These are phyloP conservation scores for Cutaneotrichosporon spelunceum DNA, from an alignment of 1,284 basidiomycete genomes.

Conservation along the genomic window DNA sequence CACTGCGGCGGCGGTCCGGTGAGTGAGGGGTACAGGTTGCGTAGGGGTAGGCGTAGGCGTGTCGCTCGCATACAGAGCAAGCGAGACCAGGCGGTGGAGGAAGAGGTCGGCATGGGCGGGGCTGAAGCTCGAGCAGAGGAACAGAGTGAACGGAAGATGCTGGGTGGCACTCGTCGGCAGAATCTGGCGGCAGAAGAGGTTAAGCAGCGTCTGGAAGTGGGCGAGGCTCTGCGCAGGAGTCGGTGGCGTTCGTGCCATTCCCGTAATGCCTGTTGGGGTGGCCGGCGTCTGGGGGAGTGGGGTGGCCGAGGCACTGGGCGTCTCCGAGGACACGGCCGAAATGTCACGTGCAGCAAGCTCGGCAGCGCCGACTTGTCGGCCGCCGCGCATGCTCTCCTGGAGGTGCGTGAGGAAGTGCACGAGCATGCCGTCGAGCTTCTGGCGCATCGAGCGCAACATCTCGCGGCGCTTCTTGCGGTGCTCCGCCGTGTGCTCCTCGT, in stretches of 20 bases:
- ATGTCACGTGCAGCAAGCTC: conserved; percentile 35
- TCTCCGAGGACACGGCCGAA: conserved; percentile 23
- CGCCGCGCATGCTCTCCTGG: conserved; percentile 48
- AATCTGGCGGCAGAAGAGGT: conserved; percentile 89
- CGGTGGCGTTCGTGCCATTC: conserved; percentile 22
- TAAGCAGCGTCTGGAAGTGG: conserved; percentile 82
- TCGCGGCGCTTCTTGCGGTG: conserved; percentile 61
- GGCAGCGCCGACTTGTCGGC: conserved; percentile 27
- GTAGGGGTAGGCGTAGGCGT: conserved; percentile 29
- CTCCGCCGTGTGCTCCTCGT: conserved; percentile 57
- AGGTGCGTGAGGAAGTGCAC: conserved; percentile 76
- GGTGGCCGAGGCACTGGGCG: conserved; percentile 34
- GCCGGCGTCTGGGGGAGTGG: conserved; percentile 25
- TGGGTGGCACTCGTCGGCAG: conserved; percentile 94
- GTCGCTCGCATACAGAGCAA: conserved; percentile 73
- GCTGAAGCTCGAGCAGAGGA: conserved; percentile 90
- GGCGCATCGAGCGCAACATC: conserved; percentile 74
- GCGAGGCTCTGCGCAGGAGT: conserved; percentile 47
- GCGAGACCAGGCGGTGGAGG: conserved; percentile 84
- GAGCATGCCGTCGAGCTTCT: conserved; percentile 86
- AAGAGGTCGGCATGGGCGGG: conserved; percentile 87
- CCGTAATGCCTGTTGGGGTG: conserved; percentile 30
- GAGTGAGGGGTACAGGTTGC: conserved; percentile 37
- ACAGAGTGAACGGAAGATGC: conserved; percentile 94
- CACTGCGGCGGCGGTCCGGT: conserved; percentile 78